A percentile compares a stretch with the other conserved stretches of the same genome.
Conservation (phyloP, 257 asterid genomes). For the Rehmannia glutinosa region DNA sequence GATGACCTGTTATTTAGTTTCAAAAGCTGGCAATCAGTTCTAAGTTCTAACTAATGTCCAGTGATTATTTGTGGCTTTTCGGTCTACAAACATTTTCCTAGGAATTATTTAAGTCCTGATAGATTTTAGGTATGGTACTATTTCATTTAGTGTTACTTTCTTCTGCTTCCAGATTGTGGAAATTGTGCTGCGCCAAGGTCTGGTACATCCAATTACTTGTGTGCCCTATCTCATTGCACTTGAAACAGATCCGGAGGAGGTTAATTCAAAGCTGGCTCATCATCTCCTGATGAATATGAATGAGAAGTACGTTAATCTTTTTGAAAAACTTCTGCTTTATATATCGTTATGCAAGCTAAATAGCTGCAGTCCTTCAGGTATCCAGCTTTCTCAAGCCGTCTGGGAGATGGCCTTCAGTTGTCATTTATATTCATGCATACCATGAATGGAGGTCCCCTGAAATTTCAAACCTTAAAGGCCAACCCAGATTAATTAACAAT, state of each 20-base stretch:
- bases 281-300: constrained; percentile 95
- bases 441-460: constrained; percentile 54
- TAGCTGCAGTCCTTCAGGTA: constrained; percentile 53
- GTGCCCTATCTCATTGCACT: constrained; percentile 97
- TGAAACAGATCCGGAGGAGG: constrained; percentile 89
- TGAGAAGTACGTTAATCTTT: constrained; percentile 61
- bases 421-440: constrained; percentile 80
- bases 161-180: constrained; percentile 69
- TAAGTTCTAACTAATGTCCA: background rate
- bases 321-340: background rate
- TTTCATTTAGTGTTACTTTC: constrained; percentile 17
- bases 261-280: constrained; percentile 80
- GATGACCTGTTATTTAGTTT: constrained; percentile 7
- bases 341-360: constrained; percentile 20
- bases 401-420: constrained; percentile 96
- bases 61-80: background rate
- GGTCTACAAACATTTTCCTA: constrained; percentile 8
- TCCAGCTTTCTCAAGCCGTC: constrained; percentile 95
- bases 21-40: background rate
- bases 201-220: constrained; percentile 97
- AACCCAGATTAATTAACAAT: constrained; percentile 42
- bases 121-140: background rate
- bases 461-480: constrained; percentile 35
- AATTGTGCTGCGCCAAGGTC: constrained; percentile 96
- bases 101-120: background rate